Base-by-base conservation (phyloP, 2,329 filamentous ascomycete species). In the Trichophyton simii region DNA sequence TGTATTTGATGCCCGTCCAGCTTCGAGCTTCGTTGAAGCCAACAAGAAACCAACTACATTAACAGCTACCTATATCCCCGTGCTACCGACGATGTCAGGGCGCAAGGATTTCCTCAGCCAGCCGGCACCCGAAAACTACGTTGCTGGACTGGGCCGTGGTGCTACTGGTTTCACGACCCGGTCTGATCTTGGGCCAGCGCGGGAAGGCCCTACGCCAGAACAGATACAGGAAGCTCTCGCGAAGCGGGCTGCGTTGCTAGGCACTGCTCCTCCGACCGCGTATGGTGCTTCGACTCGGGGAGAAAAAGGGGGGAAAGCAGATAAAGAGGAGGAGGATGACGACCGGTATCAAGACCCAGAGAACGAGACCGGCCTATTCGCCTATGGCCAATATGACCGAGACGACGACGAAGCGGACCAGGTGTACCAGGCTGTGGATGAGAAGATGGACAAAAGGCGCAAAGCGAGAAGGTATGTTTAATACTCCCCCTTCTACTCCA, bases 151-250 rank as follows among this genome's bases (percentile, higher is more conserved):
- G 65, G 94, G 94, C 76, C 88, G 95, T 81, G 94, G 94, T 77
- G 95, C 95, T 22, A 99, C 94, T 6, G 94, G 95, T 63, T 99
- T 99, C 78, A 97, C 94, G 15, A 99, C 94, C 46, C 86, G 95
- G 70, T 97, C 92, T 62, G 94, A 99, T 82, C 81, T 99, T 62
- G 94, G 95, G 62, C 94, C 95, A 58, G 92, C 92, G 63, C 84
- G 92, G 69, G 92, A 96, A 78, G 94, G 94, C 15, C 94, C 94
- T 57, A 96, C 89, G 64, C 92, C 96, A 69, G 94, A 99, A 72
- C 92, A 97, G 77, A 96, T 99, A 77, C 96, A 97, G 75, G 94
- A 96, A 74, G 91, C 90, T 64, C 87, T 99, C 68, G 91, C 91
- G 57, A 96, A 96, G 76, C 87, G 95, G 68, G 92, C 94, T 6